Percentiles rank a stretch among this genome's conserved stretches.
These are phyloP conservation scores for Ceratocystis smalleyi DNA, from an alignment of 2,329 filamentous ascomycete genomes.

Conservation along the genomic window DNA sequence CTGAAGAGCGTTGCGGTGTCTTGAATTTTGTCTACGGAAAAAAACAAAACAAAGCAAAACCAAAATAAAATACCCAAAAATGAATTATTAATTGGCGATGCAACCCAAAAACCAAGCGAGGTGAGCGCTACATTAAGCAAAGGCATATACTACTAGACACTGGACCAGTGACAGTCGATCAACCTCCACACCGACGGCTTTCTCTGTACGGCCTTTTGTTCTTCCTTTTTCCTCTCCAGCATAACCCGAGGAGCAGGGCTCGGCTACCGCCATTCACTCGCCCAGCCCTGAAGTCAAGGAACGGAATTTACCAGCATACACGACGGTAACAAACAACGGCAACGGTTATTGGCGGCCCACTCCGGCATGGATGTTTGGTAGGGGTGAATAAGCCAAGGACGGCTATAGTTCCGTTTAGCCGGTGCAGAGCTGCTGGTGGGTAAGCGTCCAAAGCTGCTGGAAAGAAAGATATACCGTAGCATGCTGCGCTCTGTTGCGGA, in stretches of 20 bases:
- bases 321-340: not conserved
- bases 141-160: too few species aligned
- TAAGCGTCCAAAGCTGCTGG: not conserved
- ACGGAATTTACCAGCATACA: too few species aligned
- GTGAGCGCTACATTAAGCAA: too few species aligned
- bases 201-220: too few species aligned
- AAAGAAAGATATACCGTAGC: too few species aligned
- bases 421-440: not conserved
- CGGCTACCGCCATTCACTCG: not conserved
- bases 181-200: too few species aligned
- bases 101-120: too few species aligned
- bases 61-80: not conserved
- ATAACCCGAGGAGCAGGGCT: not conserved
- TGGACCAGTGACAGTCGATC: too few species aligned
- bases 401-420: not conserved
- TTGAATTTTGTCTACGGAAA: not conserved
- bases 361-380: not conserved
- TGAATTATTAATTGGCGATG: not conserved
- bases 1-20: not conserved
- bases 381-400: not conserved
- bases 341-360: not conserved
- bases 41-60: too few species aligned
- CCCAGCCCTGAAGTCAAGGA: too few species aligned
- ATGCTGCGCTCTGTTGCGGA: too few species aligned
- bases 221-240: too few species aligned